These are phyloP conservation scores for Starmerella sp. DNA, from an alignment of 805 yeast genomes.

Conservation along the genomic window DNA sequence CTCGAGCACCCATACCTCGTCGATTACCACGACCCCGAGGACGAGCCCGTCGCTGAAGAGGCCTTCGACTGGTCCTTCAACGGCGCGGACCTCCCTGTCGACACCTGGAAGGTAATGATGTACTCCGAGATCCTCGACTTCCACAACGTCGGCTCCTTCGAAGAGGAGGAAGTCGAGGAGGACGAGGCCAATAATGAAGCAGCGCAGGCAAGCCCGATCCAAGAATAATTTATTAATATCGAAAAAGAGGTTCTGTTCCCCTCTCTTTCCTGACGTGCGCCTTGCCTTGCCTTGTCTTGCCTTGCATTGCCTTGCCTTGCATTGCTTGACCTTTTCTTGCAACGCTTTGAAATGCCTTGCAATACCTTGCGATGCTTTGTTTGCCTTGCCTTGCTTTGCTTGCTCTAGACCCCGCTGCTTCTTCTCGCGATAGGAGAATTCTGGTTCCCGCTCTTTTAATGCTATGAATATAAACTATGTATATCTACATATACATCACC, in stretches of 20 bases:
- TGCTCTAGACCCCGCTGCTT: too few species aligned
- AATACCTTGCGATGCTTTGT: too few species aligned
- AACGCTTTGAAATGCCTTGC: too few species aligned
- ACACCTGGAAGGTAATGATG: slow-evolving; percentile 99
- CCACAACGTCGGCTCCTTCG: slow-evolving; percentile 66
- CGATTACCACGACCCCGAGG: slow-evolving; percentile 94
- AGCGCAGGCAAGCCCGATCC: not conserved
- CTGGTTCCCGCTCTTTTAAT: too few species aligned
- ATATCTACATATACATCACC: too few species aligned
- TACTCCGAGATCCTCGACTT: slow-evolving; percentile 92
- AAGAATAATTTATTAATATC: not conserved
- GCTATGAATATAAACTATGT: too few species aligned
- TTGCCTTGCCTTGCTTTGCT: too few species aligned
- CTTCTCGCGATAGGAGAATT: too few species aligned
- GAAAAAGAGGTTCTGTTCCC: not conserved
- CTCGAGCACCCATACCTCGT: slow-evolving; percentile 82
- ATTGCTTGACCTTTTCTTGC: too few species aligned
- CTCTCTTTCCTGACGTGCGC: not conserved
- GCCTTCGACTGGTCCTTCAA: slow-evolving; percentile 97
- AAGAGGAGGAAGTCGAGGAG: slow-evolving; percentile 16
- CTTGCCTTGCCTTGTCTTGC: too few species aligned
- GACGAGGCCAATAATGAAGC: not conserved
- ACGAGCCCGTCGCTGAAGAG: slow-evolving; percentile 88
- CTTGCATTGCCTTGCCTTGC: too few species aligned
- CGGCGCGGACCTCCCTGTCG: slow-evolving; percentile 95